Evolutionary conservation across 192 early-diverging fungal genomes (phyloP), one percentile per base, ranked within the genome.

Genomic region (Coemansia sp.): DNA sequence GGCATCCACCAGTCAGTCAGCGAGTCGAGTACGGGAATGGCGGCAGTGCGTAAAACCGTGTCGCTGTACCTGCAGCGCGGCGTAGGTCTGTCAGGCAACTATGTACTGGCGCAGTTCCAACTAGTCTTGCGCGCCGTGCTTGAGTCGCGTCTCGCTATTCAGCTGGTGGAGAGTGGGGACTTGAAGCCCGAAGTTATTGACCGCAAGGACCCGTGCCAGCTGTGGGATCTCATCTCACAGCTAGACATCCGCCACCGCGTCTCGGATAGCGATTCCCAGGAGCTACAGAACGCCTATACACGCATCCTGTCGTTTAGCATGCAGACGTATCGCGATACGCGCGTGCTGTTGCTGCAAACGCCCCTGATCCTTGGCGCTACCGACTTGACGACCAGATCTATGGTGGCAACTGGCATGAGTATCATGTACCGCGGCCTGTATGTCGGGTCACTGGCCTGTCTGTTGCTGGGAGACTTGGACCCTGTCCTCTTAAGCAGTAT

Each of bases 41-140:
- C 37, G 16, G 42, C 75, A 16, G 62, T 60, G 36, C 69, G 70
- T 27, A 46, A 71, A 33, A 63, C 72, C 11, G 71, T 78, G 27
- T 40, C 63, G 48, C 71, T 69, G 48, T 78, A 78, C 50, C 39
- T 62, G 42, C 76, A 69, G 57, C 24, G 41, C 17, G 71, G 67
- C 24, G 37, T 78, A 2, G 63, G 66, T 4, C 19, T 78, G 48
- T 78, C 76, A 31, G 54, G 72, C 39, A 73, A 66, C 62, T 59
- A 71, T 13, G 56, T 78, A 40, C 48, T 73, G 41, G 72, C 61
- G n/a, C 81, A 70, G 63, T 67, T 70, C 45, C 64, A 78, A 54
- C 42, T 61, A 5, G 81, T 73, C 19, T 21, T 78, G 56, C 73
- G 77, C 31, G 69, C 81, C 5, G 67, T 83, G 50, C 81, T 83